Evolutionary conservation across 331 rosid genomes (phyloP).

Genomic region (Erythrophleum ivorense): DNA sequence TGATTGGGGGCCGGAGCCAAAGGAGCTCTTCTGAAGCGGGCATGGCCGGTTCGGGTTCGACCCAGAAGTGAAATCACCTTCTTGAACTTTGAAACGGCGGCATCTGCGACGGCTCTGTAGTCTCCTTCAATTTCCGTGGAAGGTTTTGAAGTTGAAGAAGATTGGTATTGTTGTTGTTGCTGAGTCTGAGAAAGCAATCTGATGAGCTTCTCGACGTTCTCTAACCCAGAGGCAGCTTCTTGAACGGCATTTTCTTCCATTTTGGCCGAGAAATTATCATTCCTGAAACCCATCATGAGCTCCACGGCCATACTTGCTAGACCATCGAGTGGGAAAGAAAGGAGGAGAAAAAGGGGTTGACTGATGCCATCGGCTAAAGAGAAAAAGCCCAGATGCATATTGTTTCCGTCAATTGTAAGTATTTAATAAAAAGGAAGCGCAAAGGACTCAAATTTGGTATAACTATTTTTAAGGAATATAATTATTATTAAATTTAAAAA

Average conservation of each 20-base stretch:
- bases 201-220: constrained; percentile 63
- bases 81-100: constrained; percentile 84
- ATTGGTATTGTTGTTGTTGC: constrained; percentile 24
- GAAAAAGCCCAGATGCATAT: not conserved
- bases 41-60: constrained; percentile 80
- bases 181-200: constrained; percentile 44
- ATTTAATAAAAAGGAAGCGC: no score
- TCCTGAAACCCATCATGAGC: constrained; percentile 51
- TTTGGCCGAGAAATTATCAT: constrained; percentile 37
- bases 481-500: no score
- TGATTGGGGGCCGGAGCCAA: constrained; percentile 27
- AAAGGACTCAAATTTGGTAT: no score
- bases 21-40: constrained; percentile 83
- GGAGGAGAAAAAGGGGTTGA: constrained; percentile 1
- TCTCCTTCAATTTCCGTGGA: constrained; percentile 56
- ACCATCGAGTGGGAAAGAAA: constrained; percentile 15
- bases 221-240: constrained; percentile 70
- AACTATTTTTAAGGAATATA: no score
- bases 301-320: constrained; percentile 62
- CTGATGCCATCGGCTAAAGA: not conserved
- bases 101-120: constrained; percentile 71
- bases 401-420: not conserved
- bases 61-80: constrained; percentile 81
- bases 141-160: constrained; percentile 13
- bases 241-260: constrained; percentile 60